phyloP scores from a whole-genome alignment of 2,329 filamentous ascomycete species.

The Fusarium guadeloupense region DNA sequence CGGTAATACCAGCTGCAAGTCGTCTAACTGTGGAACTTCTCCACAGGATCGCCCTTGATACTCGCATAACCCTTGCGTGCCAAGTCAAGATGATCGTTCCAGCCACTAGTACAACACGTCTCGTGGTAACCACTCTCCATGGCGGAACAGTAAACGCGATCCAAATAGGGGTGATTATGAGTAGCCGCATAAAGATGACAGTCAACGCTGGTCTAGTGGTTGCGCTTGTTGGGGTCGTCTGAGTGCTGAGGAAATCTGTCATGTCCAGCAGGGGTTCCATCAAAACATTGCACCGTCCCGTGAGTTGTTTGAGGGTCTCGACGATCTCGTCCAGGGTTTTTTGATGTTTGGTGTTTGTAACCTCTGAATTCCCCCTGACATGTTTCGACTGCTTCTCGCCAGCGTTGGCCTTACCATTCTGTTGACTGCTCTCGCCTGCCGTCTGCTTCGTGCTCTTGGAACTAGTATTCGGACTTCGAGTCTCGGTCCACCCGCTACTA shows the following conservation, averaged over 20 bases:
- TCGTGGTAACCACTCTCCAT: constrained; percentile 84
- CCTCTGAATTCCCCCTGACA: constrained; percentile 62
- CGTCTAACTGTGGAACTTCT: constrained; percentile 79
- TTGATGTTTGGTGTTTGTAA: constrained; percentile 77
- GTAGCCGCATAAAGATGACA: constrained; percentile 85
- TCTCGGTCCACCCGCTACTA: constrained; percentile 77
- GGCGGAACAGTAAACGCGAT: constrained; percentile 83
- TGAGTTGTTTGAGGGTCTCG: constrained; percentile 90
- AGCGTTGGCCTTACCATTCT: constrained; percentile 39
- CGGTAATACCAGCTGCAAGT: constrained; percentile 77
- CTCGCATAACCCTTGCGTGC: constrained; percentile 87
- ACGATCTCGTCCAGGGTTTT: constrained; percentile 98
- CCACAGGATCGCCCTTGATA: constrained; percentile 90
- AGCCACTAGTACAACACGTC: constrained; percentile 82
- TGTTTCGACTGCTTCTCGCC: constrained; percentile 50
- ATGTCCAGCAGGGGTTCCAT: constrained; percentile 88
- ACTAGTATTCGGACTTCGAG: constrained; percentile 47
- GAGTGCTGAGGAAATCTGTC: constrained; percentile 92
- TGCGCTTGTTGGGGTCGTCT: constrained; percentile 88
- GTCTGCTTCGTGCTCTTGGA: constrained; percentile 28
- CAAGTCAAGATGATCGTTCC: constrained; percentile 90
- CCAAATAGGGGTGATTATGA: constrained; percentile 91
- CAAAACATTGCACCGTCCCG: constrained; percentile 88
- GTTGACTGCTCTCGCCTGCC: constrained; percentile 32
- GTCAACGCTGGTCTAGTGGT: constrained; percentile 91